Evolutionary conservation across 257 asterid genomes (phyloP).

Genomic region (Lavandula angustifolia): DNA sequence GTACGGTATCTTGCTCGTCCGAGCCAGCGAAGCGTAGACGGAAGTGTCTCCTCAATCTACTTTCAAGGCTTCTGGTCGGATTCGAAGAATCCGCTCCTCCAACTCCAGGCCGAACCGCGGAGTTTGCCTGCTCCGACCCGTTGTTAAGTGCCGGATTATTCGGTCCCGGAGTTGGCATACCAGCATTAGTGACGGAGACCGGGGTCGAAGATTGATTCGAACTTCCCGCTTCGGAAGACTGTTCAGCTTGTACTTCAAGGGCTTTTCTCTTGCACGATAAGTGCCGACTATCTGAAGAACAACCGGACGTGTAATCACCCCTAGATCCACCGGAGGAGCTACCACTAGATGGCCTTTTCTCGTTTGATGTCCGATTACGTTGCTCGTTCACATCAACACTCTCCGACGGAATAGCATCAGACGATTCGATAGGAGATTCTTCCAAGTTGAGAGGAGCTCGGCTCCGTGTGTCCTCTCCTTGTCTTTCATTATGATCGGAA

Average conservation of each 20-base stretch:
- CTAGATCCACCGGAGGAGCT: conserved; percentile 47
- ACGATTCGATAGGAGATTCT: conserved; percentile 38
- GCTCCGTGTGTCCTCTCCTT: conserved; percentile 49
- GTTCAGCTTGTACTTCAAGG: conserved; percentile 60
- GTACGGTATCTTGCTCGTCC: conserved; percentile 49
- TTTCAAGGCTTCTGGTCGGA: conserved; percentile 46
- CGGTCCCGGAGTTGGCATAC: conserved; percentile 39
- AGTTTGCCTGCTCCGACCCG: conserved; percentile 48
- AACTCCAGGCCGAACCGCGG: conserved; percentile 65
- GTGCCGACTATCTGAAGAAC: conserved; percentile 57
- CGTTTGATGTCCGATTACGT: conserved; percentile 38
- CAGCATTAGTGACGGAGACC: conserved; percentile 34
- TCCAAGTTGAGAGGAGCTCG: conserved; percentile 39
- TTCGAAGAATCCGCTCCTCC: conserved; percentile 45
- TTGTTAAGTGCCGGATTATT: conserved; percentile 31
- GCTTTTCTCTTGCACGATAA: conserved; percentile 78
- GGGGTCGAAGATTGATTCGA: conserved; percentile 41
- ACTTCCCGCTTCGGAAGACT: conserved; percentile 71
- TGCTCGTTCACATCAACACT: conserved; percentile 38
- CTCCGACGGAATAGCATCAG: conserved; percentile 42
- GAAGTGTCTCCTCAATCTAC: conserved; percentile 51
- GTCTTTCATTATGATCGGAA: conserved; percentile 51
- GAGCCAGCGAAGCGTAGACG: conserved; percentile 63
- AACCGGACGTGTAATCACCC: conserved; percentile 52
- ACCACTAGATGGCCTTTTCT: conserved; percentile 40